phyloP scores from a whole-genome alignment of 1,139 yeast genomes.

The Saccharomycopsis hybrid region DNA sequence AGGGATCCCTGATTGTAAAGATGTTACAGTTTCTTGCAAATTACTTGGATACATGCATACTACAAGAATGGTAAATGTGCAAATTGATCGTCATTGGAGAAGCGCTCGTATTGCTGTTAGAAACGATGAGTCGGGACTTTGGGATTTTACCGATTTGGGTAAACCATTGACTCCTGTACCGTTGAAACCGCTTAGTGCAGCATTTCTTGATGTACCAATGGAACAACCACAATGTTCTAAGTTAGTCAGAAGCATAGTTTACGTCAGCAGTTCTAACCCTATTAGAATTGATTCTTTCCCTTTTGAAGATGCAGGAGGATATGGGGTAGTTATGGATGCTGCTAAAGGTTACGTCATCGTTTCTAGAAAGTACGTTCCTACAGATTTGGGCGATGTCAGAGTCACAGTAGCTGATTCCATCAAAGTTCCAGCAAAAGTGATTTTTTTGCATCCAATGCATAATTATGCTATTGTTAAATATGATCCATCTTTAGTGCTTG shows the following conservation, averaged over 20 bases:
- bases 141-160: conserved; percentile 74
- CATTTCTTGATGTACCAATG: conserved; percentile 62
- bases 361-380: conserved; percentile 73
- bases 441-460: conserved; percentile 79
- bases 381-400: conserved; percentile 72
- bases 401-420: conserved; percentile 82
- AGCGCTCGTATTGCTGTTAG: conserved; percentile 66
- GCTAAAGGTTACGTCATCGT: conserved; percentile 71
- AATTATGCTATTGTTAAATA: conserved; percentile 79
- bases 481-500: conserved; percentile 67
- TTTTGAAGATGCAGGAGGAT: conserved; percentile 51
- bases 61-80: conserved; percentile 52
- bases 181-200: conserved; percentile 39
- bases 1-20: conserved; percentile 63
- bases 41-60: conserved; percentile 78
- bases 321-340: conserved; percentile 80
- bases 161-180: conserved; percentile 51
- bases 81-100: conserved; percentile 81
- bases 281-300: conserved; percentile 71
- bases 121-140: conserved; percentile 75
- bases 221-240: conserved; percentile 52
- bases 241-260: conserved; percentile 55
- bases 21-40: conserved; percentile 65
- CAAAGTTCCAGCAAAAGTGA: conserved; percentile 71
- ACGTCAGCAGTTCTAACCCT: conserved; percentile 60